Base-by-base conservation (phyloP, 805 yeast species). In the Hanseniaspora thailandica region DNA sequence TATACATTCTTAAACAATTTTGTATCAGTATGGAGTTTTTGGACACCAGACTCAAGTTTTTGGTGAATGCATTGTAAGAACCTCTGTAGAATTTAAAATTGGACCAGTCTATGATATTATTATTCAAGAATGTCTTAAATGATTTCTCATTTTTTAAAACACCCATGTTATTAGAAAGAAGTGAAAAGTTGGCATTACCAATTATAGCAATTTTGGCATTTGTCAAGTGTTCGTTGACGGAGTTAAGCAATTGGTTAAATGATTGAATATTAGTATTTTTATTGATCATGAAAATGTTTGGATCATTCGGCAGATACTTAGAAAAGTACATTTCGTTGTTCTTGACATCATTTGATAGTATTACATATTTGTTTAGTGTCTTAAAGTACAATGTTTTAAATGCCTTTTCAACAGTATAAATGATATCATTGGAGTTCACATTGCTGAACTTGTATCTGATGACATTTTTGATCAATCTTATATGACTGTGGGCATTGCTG, bases 1-100 rank as follows among this genome's bases (percentile, higher is more conserved):
- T 69, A 56, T 80, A 69, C 31, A 83, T 65, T 56, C 85, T 69
- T 3, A 80, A 71, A 1, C 81, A 74, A 10, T 76, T 64, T 59
- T 80, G 78, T n/a, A 78, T 70, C 17, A 75, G 65, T 2, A 77
- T 71, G 5, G 79, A 68, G n/a, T 76, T 55, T 57, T 76, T 75
- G 9, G 84, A 76, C 13, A 81, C 70, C 40, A 70, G 69, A 55
- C 76, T 75, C 55, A 80, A 73, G 59, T 77, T 78, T 6, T 74
- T 71, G 28, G 74, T 66, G 62, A 80, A 85, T 39, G 76, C 67
- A 34, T 71, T 38, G 74, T 78, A 26, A 68, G 68, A 26, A 84
- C 66, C 54, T 23, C 28, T 12, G 83, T 74, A 49, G 75, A 77
- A 48, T 73, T 63, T 0, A 80, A 66, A 55, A 76, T 62, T 25